Evolutionary conservation across 2,329 filamentous ascomycete species (phyloP).

Genomic region (Camillea tinctor): DNA sequence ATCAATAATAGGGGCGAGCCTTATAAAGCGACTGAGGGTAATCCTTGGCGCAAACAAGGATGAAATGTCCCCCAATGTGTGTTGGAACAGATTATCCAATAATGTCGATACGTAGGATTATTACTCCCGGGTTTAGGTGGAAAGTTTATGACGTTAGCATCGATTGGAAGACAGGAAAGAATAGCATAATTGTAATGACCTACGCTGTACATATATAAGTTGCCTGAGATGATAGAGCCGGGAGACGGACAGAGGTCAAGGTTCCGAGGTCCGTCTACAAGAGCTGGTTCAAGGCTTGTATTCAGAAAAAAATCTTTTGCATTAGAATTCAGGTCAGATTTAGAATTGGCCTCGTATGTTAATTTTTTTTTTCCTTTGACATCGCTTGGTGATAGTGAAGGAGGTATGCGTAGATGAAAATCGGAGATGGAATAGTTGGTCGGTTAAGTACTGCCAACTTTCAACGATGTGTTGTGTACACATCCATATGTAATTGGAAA

Average conservation of each 20-base stretch:
- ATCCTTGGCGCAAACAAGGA: background rate
- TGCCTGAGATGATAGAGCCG: background rate
- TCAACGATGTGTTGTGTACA: too few relatives aligned
- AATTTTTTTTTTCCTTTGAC: too few relatives aligned
- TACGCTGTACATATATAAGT: constrained; percentile 18
- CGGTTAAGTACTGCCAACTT: too few relatives aligned
- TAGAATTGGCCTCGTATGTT: too few relatives aligned
- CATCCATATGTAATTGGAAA: too few relatives aligned
- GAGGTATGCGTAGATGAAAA: too few relatives aligned
- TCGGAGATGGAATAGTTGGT: too few relatives aligned
- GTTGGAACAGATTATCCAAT: background rate
- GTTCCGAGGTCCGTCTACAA: background rate
- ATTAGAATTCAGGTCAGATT: background rate
- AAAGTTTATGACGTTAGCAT: background rate
- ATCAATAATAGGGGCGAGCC: background rate
- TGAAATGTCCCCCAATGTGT: background rate
- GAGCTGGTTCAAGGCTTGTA: background rate
- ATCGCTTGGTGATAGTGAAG: too few relatives aligned
- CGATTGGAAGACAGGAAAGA: constrained; percentile 13
- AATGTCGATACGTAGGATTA: background rate
- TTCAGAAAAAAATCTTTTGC: background rate
- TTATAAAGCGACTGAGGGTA: background rate
- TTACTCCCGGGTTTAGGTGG: background rate
- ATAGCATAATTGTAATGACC: constrained; percentile 25
- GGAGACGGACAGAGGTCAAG: background rate